phyloP scores from a whole-genome alignment of 2,329 filamentous ascomycete genomes.

The Aureobasidium pullulans region DNA sequence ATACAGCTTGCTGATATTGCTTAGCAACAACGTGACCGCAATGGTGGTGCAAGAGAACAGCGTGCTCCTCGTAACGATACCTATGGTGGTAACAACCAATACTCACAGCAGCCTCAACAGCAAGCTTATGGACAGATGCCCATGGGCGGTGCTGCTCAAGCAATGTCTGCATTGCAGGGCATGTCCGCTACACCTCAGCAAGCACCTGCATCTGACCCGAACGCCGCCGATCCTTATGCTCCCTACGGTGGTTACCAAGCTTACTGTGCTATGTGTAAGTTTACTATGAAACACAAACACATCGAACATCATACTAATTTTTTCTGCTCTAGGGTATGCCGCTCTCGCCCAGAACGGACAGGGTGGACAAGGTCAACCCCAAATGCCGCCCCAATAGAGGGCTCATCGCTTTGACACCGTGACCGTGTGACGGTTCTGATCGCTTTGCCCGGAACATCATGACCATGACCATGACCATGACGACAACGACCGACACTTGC shows the following conservation, averaged over 20 bases:
- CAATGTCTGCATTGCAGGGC: constrained; percentile 17
- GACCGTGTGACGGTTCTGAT: constrained; percentile 13
- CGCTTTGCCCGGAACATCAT: background rate
- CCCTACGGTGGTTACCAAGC: constrained; percentile 76
- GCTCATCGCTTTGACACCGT: constrained; percentile 10
- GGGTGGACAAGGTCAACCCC: constrained; percentile 13
- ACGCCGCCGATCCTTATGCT: constrained; percentile 52
- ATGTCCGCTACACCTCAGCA: constrained; percentile 15
- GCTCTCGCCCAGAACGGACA: constrained; percentile 52
- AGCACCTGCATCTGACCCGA: constrained; percentile 50
- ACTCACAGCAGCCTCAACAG: constrained; percentile 34
- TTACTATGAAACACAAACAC: background rate
- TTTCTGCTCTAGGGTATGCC: constrained; percentile 45
- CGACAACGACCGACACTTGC: background rate
- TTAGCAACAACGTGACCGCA: constrained; percentile 18
- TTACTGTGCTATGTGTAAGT: constrained; percentile 64
- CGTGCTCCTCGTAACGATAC: constrained; percentile 27
- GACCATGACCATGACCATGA: background rate
- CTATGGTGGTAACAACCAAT: constrained; percentile 20
- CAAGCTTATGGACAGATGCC: constrained; percentile 20
- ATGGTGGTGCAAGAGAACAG: constrained; percentile 16
- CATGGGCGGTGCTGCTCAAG: constrained; percentile 9
- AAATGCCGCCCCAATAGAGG: constrained; percentile 11
- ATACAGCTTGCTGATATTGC: background rate
- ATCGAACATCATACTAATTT: background rate